Percentiles rank a stretch among this genome's conserved stretches.
phyloP scores from a whole-genome alignment of 768 basidiomycete genomes.

The Leccinum aurantiacum region DNA sequence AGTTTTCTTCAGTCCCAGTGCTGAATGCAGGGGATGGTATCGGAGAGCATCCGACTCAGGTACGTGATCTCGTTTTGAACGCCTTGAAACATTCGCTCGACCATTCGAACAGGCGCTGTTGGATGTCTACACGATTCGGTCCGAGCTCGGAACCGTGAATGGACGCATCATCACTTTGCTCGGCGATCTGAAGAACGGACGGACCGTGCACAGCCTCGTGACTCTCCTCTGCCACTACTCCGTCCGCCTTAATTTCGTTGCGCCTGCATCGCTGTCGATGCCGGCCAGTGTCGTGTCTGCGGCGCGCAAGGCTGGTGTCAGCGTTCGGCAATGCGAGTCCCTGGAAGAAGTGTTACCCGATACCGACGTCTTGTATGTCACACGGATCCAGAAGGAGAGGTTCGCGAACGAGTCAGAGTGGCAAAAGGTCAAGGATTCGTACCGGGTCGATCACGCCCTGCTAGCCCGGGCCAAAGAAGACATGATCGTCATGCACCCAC shows the following conservation, averaged over 20 bases:
- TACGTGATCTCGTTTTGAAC: conserved; percentile 32
- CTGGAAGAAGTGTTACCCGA: conserved; percentile 88
- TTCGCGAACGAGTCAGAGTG: conserved; percentile 82
- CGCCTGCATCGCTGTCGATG: conserved; percentile 86
- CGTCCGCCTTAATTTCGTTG: conserved; percentile 93
- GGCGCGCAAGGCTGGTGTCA: conserved; percentile 80
- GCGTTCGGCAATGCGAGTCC: conserved; percentile 78
- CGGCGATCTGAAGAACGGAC: conserved; percentile 96
- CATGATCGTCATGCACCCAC: conserved; percentile 99
- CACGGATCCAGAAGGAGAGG: conserved; percentile 93
- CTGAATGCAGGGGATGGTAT: conserved; percentile 97
- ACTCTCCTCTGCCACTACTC: conserved; percentile 88
- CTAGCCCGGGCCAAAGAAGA: conserved; percentile 92
- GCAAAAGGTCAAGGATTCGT: conserved; percentile 88
- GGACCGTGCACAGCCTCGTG: conserved; percentile 96
- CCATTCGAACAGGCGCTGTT: conserved; percentile 59
- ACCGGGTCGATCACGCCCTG: conserved; percentile 91
- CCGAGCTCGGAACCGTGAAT: conserved; percentile 96
- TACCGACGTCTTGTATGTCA: conserved; percentile 97
- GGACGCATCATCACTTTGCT: conserved; percentile 90
- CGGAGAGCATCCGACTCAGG: conserved; percentile 97
- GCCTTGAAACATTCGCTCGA: conserved; percentile 1
- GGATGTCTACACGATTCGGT: conserved; percentile 93
- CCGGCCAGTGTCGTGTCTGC: conserved; percentile 79
- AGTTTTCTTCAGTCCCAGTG: conserved; percentile 92